phyloP scores from a whole-genome alignment of 1,284 basidiomycete genomes.

The Earliella scabrosa region DNA sequence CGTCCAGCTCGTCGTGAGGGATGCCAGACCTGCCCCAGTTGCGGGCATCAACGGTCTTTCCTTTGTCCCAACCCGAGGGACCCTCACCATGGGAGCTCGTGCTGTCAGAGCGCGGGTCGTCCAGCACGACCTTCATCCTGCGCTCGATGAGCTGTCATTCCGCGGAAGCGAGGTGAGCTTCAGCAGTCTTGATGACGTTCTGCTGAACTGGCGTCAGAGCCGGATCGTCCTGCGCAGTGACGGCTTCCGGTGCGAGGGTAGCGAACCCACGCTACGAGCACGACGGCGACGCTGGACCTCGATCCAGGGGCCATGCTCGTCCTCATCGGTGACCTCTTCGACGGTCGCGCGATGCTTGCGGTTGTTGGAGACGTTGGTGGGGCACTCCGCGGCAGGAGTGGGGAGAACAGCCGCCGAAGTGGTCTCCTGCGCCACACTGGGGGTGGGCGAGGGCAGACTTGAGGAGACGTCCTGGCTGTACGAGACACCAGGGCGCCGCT shows the following conservation, averaged over 20 bases:
- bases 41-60: constrained; percentile 11
- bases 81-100: neutral
- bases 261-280: neutral
- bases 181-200: neutral
- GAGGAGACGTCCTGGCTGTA: neutral
- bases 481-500: neutral
- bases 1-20: constrained; percentile 15
- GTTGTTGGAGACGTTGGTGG: neutral
- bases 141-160: neutral
- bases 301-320: neutral
- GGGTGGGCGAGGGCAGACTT: neutral
- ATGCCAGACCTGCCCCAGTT: constrained; percentile 20
- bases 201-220: neutral
- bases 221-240: neutral
- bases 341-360: neutral
- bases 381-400: neutral
- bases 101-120: neutral
- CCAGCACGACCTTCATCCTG: neutral
- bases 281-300: neutral
- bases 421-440: neutral
- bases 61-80: neutral
- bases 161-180: neutral
- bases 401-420: neutral
- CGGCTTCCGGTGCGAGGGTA: neutral
- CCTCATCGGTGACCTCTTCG: neutral